phyloP scores from a whole-genome alignment of 2,329 filamentous ascomycete genomes.

The Cryphonectria carpinicola region DNA sequence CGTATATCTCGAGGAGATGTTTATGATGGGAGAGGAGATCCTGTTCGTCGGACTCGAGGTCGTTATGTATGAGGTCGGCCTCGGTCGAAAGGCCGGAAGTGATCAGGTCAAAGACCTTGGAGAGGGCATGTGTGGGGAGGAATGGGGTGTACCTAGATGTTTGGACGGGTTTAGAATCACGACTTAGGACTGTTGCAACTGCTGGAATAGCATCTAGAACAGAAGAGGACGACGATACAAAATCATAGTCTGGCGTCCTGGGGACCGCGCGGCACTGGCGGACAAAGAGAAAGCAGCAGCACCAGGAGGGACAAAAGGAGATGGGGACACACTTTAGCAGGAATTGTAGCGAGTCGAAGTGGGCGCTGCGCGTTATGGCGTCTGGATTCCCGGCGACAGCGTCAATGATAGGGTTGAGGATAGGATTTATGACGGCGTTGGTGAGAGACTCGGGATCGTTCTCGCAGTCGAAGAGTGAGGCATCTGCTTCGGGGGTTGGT shows the following conservation, averaged over 20 bases:
- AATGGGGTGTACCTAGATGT: conserved; percentile 77
- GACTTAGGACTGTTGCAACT: conserved; percentile 42
- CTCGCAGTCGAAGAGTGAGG: conserved; percentile 86
- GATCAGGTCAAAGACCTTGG: conserved; percentile 90
- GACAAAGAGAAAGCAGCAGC: neutral
- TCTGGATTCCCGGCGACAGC: conserved; percentile 91
- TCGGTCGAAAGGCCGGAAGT: conserved; percentile 85
- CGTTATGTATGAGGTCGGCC: conserved; percentile 81
- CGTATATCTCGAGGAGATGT: conserved; percentile 88
- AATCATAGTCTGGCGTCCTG: neutral
- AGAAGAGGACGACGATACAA: conserved; percentile 9
- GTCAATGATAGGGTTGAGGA: conserved; percentile 91
- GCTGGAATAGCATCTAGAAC: neutral
- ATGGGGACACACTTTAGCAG: conserved; percentile 87
- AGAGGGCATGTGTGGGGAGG: conserved; percentile 79
- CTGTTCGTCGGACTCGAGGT: conserved; percentile 91
- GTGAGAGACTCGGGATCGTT: conserved; percentile 85
- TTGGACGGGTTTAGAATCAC: conserved; percentile 66
- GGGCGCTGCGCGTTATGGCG: conserved; percentile 74
- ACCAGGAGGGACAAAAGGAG: conserved; percentile 42
- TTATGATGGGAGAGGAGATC: conserved; percentile 87
- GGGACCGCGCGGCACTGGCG: neutral
- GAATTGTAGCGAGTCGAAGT: conserved; percentile 93
- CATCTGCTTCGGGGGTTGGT: conserved; percentile 82
- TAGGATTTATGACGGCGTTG: conserved; percentile 76